Base-by-base conservation (phyloP, 2,329 filamentous ascomycete genomes). In the Rosellinia necatrix region DNA sequence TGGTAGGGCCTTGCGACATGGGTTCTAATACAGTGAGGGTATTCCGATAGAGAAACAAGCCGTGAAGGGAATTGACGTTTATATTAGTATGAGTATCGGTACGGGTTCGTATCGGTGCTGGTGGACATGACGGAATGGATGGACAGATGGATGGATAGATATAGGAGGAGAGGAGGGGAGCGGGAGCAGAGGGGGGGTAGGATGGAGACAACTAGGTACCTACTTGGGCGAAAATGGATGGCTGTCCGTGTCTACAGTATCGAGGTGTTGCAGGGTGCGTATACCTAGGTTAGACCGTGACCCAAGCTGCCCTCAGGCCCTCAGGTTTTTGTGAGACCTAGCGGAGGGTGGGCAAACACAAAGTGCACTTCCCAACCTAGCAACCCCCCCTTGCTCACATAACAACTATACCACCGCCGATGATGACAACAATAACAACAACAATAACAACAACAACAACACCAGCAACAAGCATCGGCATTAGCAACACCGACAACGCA, bases 271-370 rank as follows among this genome's bases (percentile, higher is more conserved):
- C 47, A 52, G 29, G 50, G 34, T 43, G 38, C 29, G 46, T 52
- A 37, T 35, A 50, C 15, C 35, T 41, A 35, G 56, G 58, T 61
- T 58, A 62, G 65, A 62, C 60, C 61, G 64, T 65, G 61, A 64
- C 60, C 59, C 55, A n/a, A 12, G 21, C 25, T 46, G 10, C 25
- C 32, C 17, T 58, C 37, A 17, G 56, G 49, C 25, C 32, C 17
- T 58, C 37, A 17, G 56, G 49, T 44, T 52, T 42, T 53, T 55
- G 53, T 53, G 47, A 56, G 49, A 51, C 52, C 43, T 5, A 27
- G 27, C 27, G 41, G 29, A 46, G 9, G 35, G 27, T 32, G 41
- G 29, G 50, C 32, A 17, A 30, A 44, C 41, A 44, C 25, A 30
- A 29, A 17, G 8, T 6, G 17, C 35, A 38, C 17, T 38, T 38